Percentiles rank a stretch among this genome's conserved stretches.
These are phyloP conservation scores for Chrysosphaeria jannelii DNA, from an alignment of 2,329 filamentous ascomycete species.

Conservation along the genomic window DNA sequence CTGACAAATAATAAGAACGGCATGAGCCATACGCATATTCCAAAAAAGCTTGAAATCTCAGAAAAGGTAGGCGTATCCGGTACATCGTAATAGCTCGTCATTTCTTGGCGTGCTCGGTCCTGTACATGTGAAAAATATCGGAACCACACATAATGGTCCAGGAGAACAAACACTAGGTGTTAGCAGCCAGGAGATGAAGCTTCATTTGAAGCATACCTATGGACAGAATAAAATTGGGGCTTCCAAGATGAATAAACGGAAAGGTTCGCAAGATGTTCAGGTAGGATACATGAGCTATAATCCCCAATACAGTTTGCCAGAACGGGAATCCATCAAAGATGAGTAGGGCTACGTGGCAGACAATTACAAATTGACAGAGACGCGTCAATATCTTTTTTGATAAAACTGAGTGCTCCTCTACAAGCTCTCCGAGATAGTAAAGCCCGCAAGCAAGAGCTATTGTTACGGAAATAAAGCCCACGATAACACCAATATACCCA, in stretches of 20 bases:
- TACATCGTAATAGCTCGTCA: constrained; percentile 30
- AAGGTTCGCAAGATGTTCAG: constrained; percentile 54
- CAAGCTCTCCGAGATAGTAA: constrained; percentile 92
- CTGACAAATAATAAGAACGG: constrained; percentile 90
- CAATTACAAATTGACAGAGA: constrained; percentile 61
- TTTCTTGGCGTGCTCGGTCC: constrained; percentile 22
- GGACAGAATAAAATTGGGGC: constrained; percentile 61
- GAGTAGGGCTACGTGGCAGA: constrained; percentile 41
- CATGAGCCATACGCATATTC: constrained; percentile 85
- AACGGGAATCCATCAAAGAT: constrained; percentile 68
- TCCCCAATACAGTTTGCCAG: constrained; percentile 38
- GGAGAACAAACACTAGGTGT: constrained; percentile 35
- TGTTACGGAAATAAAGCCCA: constrained; percentile 84
- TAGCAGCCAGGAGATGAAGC: too few species aligned
- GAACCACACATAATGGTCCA: constrained; percentile 94
- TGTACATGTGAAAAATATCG: constrained; percentile 50
- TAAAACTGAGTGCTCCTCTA: constrained; percentile 88
- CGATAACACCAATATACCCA: constrained; percentile 59
- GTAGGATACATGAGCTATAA: constrained; percentile 62
- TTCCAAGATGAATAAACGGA: constrained; percentile 54
- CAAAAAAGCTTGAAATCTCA: constrained; percentile 88
- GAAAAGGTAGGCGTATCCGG: constrained; percentile 51
- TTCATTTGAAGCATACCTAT: too few species aligned
- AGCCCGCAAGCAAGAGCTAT: constrained; percentile 90
- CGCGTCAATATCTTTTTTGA: constrained; percentile 63